These are phyloP conservation scores for Acephala macrosclerotiorum DNA, from an alignment of 2,329 filamentous ascomycete genomes.

Conservation along the genomic window DNA sequence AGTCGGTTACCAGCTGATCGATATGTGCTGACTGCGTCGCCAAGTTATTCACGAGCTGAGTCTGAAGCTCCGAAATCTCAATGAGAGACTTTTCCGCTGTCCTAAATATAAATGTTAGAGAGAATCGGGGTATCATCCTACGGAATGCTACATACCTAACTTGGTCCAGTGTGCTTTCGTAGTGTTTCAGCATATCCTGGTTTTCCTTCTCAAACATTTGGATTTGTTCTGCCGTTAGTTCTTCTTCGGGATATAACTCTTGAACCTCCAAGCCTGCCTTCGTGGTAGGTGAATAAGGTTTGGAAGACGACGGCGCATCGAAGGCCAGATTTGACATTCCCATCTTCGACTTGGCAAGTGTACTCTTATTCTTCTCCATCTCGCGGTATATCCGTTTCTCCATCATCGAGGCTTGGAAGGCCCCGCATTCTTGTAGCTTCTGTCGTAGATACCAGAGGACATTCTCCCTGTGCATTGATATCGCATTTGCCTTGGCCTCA, in stretches of 20 bases:
- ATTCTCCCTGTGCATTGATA: conserved; percentile 78
- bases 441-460: conserved; percentile 84
- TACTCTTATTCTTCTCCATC: conserved; percentile 87
- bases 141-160: conserved; percentile 69
- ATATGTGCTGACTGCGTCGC: conserved; percentile 88
- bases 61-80: conserved; percentile 93
- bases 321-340: conserved; percentile 39
- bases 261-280: conserved; percentile 33
- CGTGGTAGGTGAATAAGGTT: conserved; percentile 22
- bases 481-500: conserved; percentile 72
- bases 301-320: conserved; percentile 32
- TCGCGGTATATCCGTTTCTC: conserved; percentile 85
- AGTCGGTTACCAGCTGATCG: conserved; percentile 86
- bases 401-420: conserved; percentile 90
- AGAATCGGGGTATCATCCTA: not conserved
- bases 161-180: conserved; percentile 92
- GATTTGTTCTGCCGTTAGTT: conserved; percentile 82
- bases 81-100: conserved; percentile 88
- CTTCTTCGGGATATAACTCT: conserved; percentile 41
- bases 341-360: conserved; percentile 72
- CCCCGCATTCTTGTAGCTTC: conserved; percentile 77
- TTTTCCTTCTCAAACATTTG: conserved; percentile 96
- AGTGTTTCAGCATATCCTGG: conserved; percentile 89
- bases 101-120: conserved; percentile 53
- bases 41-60: conserved; percentile 85